phyloP scores from a whole-genome alignment of 768 basidiomycete genomes.

The Leccinum aurantiacum region DNA sequence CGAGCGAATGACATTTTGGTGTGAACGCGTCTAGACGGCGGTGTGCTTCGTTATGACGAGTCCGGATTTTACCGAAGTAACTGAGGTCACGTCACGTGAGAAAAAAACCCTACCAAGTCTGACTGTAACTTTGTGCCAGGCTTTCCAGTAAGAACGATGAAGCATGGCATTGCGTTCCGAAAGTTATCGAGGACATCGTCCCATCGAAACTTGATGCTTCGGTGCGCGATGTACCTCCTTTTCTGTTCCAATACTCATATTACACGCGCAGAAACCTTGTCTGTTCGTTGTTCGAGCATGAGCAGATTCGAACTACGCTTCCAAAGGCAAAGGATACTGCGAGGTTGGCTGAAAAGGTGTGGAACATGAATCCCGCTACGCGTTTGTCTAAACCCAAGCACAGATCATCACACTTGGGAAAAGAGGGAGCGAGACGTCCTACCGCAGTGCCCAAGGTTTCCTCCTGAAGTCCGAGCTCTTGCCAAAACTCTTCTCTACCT shows the following conservation, averaged over 20 bases:
- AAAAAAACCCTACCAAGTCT: neutral
- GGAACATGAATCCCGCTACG: neutral
- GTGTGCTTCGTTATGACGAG: neutral
- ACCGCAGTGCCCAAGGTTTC: conserved; percentile 73
- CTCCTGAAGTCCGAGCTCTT: conserved; percentile 69
- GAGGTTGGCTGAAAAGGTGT: conserved; percentile 88
- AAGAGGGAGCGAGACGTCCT: conserved; percentile 69
- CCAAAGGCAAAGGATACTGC: conserved; percentile 94
- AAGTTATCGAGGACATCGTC: conserved; percentile 91
- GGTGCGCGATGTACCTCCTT: conserved; percentile 46
- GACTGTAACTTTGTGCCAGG: too few relatives aligned
- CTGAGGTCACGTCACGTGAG: conserved; percentile 5
- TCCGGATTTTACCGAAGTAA: conserved; percentile 30
- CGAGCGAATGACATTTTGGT: conserved; percentile 37
- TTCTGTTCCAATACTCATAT: conserved; percentile 8
- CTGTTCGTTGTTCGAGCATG: conserved; percentile 90
- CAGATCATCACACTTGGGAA: conserved; percentile 94
- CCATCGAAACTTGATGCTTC: conserved; percentile 89
- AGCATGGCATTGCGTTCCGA: conserved; percentile 91
- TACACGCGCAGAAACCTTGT: conserved; percentile 73
- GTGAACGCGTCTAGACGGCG: conserved; percentile 20
- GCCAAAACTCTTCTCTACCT: conserved; percentile 80
- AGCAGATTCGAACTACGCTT: conserved; percentile 93
- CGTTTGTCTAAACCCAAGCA: conserved; percentile 6
- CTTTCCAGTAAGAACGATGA: conserved; percentile 53